A percentile compares a stretch with the other conserved stretches of the same genome.
Evolutionary conservation across 164 flowering plant genomes (phyloP).

Genomic region (Macadamia tetraphylla): DNA sequence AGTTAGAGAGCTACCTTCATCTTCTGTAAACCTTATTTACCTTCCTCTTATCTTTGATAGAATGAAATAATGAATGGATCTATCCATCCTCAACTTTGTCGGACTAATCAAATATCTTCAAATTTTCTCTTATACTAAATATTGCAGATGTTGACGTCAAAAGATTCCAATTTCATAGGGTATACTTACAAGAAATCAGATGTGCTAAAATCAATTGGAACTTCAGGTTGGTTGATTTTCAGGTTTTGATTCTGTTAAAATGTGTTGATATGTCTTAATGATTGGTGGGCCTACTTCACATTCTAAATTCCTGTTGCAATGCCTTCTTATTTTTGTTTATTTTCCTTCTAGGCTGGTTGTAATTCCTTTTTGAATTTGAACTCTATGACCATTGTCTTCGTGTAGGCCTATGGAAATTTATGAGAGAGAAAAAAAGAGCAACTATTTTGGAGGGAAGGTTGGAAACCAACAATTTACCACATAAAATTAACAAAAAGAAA

Average conservation of each 20-base stretch:
- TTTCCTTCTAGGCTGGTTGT: neutral
- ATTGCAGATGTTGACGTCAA: conserved; percentile 86
- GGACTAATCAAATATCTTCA: too few relatives aligned
- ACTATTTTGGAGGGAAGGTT: neutral
- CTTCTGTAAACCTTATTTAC: too few relatives aligned
- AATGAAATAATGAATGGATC: too few relatives aligned
- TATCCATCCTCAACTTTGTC: too few relatives aligned
- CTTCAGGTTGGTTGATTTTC: conserved; percentile 43
- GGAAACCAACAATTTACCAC: too few relatives aligned
- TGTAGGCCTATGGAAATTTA: neutral
- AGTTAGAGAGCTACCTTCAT: too few relatives aligned
- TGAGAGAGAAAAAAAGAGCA: neutral
- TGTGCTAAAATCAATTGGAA: conserved; percentile 49
- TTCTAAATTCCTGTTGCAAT: neutral
- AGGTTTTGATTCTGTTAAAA: neutral
- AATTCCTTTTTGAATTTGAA: neutral
- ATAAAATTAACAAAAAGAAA: too few relatives aligned
- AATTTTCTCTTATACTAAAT: neutral
- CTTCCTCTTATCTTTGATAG: too few relatives aligned
- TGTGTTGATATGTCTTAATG: neutral
- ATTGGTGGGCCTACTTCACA: neutral
- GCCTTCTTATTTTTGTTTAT: neutral
- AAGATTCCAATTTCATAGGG: conserved; percentile 80
- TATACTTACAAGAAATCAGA: conserved; percentile 85
- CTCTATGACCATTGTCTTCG: neutral